phyloP scores from a whole-genome alignment of 1,284 basidiomycete genomes.

The Inonotus hispidus region DNA sequence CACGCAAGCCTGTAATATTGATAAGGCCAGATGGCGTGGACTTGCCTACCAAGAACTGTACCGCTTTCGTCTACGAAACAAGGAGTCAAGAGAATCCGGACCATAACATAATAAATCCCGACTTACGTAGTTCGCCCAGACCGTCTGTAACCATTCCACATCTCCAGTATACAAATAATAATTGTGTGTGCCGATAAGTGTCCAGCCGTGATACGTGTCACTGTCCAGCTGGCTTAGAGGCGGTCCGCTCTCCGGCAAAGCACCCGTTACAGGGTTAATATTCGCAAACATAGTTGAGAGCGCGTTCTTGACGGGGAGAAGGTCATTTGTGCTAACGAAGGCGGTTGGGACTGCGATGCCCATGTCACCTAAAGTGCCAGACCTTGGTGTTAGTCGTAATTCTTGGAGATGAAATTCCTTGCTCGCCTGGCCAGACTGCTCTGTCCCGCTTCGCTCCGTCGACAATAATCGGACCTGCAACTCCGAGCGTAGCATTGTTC shows the following conservation, averaged over 20 bases:
- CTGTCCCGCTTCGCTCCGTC: slow-evolving; percentile 58
- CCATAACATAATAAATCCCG: background rate
- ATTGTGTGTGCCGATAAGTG: slow-evolving; percentile 41
- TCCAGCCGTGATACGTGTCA: slow-evolving; percentile 45
- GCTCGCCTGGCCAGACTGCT: slow-evolving; percentile 51
- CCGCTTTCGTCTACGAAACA: slow-evolving; percentile 34
- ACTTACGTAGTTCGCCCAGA: slow-evolving; percentile 43
- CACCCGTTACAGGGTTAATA: slow-evolving; percentile 46
- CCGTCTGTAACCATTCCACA: slow-evolving; percentile 34
- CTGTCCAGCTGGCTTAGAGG: slow-evolving; percentile 48
- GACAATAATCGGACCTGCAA: slow-evolving; percentile 56
- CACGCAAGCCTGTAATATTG: slow-evolving; percentile 41
- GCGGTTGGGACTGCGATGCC: slow-evolving; percentile 56
- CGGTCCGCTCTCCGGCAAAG: slow-evolving; percentile 52
- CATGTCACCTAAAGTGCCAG: slow-evolving; percentile 44
- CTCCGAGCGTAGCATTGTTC: slow-evolving; percentile 50
- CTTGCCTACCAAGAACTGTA: slow-evolving; percentile 39
- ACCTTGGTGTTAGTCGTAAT: background rate
- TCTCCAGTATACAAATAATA: slow-evolving; percentile 45
- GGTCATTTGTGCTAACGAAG: slow-evolving; percentile 56
- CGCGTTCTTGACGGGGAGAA: slow-evolving; percentile 49
- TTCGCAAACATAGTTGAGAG: slow-evolving; percentile 53
- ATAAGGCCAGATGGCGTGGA: slow-evolving; percentile 42
- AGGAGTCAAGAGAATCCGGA: background rate
- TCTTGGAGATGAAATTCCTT: background rate